Conservation (phyloP, 2,329 filamentous ascomycete genomes). For the Monosporascus sp. region DNA sequence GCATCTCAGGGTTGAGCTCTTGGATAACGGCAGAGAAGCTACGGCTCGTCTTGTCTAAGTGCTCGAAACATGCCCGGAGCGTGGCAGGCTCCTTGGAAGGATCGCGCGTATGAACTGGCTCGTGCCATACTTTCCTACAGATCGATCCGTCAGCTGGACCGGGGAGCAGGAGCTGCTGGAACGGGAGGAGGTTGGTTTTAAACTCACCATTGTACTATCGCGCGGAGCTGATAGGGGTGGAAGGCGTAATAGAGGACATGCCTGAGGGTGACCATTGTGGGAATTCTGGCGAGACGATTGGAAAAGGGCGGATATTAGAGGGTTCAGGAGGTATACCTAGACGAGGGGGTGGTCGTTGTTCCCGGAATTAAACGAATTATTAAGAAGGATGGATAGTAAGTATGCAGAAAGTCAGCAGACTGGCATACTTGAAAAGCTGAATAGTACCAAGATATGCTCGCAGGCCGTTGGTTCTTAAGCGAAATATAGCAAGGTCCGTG, state of each 20-base stretch:
- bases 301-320: not conserved
- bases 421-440: no score
- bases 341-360: not conserved
- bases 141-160: constrained; percentile 5
- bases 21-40: constrained; percentile 92
- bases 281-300: constrained; percentile 5
- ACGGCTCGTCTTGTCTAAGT: constrained; percentile 81
- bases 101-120: constrained; percentile 82
- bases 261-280: constrained; percentile 47
- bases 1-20: constrained; percentile 89
- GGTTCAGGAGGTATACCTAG: not conserved
- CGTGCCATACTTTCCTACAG: constrained; percentile 90
- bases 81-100: constrained; percentile 67
- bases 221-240: constrained; percentile 72
- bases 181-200: not conserved
- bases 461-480: no score
- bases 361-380: no score
- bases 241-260: constrained; percentile 65
- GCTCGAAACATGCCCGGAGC: constrained; percentile 78
- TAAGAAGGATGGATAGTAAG: no score
- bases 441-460: no score
- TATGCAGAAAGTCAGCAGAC: no score
- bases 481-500: no score
- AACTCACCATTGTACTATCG: constrained; percentile 81
- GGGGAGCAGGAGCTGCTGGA: not conserved